Evolutionary conservation across 495 filamentous ascomycete species (phyloP), one percentile per base, ranked within the genome.

Genomic region (Penicillium longicatenatum): DNA sequence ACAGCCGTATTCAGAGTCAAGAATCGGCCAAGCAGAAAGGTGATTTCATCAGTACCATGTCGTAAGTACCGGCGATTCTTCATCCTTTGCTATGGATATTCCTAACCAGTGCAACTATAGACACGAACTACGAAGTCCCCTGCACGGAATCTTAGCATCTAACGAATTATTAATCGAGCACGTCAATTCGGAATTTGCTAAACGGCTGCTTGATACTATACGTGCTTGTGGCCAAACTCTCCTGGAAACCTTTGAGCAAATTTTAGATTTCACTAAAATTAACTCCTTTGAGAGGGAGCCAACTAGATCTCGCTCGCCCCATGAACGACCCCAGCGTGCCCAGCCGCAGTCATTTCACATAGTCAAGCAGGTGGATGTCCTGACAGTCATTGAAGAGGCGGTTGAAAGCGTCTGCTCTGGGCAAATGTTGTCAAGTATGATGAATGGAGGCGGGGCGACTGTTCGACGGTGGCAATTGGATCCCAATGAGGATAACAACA

Each of bases 11-110:
- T 17, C 66, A 75, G 57, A 72, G 70, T 17, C 64, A 71, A 33
- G 59, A 54, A 52, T 74, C 78, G 17, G 76, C 79, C 50, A 68
- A 68, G 39, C 71, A 72, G 47, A 89, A 89, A 63, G 77, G 79
- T 1, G 85, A 86, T 51, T 86, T 89, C 61, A 85, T 90, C 29
- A 83, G 82, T 2, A 86, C 80, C 21, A 83, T 90, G 14, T 86
- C 82, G 33, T 63, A 24, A 50, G 61, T 50, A 37, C 20, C 19
- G 8, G 22, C 21, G 6, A 19, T n/a, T 45, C 21, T 11, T 2
- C 6, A n/a, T 37, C 29, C 16, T 12, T 21, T 17, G 12, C 17
- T 9, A 10, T 50, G 31, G 19, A 9, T 4, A 50, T 33, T 37
- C 2, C 48, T 50, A 16, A 50, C 30, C 26, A 37, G 6, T 7